Percentiles rank a stretch among this genome's conserved stretches.
phyloP scores from a whole-genome alignment of 2,329 filamentous ascomycete genomes.

The Exophiala dermatitidis region DNA sequence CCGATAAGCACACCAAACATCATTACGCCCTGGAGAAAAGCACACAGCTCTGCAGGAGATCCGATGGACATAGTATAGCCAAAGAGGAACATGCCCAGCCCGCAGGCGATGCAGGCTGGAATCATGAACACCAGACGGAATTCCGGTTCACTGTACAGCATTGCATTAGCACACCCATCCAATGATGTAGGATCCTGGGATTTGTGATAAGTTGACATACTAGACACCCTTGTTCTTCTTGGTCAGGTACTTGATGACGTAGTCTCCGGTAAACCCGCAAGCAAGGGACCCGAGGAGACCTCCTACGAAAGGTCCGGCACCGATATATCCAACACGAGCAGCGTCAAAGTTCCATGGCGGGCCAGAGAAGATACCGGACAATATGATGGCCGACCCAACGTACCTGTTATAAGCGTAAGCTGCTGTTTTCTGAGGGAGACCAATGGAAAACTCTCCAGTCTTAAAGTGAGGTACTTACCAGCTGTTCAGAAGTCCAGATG shows the following conservation, averaged over 20 bases:
- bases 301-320: conserved; percentile 17
- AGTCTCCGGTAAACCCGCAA: conserved; percentile 33
- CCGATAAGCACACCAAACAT: conserved; percentile 29
- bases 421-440: background rate
- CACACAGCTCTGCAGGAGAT: conserved; percentile 25
- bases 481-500: conserved; percentile 25
- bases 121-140: conserved; percentile 29
- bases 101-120: conserved; percentile 22
- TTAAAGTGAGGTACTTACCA: conserved; percentile 21
- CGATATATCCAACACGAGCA: conserved; percentile 28
- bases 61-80: conserved; percentile 23
- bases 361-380: conserved; percentile 30
- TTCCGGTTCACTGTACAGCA: conserved; percentile 26
- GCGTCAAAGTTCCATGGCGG: conserved; percentile 31
- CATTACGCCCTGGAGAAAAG: conserved; percentile 30
- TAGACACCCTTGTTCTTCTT: conserved; percentile 38
- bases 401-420: conserved; percentile 9
- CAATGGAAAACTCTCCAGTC: too few species aligned
- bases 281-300: conserved; percentile 33
- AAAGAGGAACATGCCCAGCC: conserved; percentile 29
- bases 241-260: conserved; percentile 34
- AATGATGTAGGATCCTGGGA: background rate
- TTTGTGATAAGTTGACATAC: conserved; percentile 14
- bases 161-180: background rate
- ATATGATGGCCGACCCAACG: conserved; percentile 26